Evolutionary conservation across 257 asterid species (phyloP).

Genomic region (Mitragyna speciosa): DNA sequence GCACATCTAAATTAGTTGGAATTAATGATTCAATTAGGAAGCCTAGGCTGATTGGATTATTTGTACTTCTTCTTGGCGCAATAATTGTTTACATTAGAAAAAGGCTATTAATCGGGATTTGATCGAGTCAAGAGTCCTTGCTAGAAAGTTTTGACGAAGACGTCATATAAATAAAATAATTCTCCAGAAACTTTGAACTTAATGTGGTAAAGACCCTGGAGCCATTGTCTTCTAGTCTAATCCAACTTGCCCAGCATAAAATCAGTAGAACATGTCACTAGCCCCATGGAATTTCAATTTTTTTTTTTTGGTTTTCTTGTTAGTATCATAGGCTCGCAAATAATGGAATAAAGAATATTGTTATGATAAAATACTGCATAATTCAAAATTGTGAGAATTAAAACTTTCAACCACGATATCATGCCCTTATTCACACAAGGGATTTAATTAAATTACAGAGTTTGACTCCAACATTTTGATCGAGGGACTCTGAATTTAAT

Average conservation of each 20-base stretch:
- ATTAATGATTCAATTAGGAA: neutral
- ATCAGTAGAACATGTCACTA: no score
- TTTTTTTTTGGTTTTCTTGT: no score
- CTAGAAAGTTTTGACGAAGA: neutral
- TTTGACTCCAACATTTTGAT: no score
- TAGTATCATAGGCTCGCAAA: no score
- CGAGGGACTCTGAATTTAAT: neutral
- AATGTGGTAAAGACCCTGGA: neutral
- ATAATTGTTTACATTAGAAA: neutral
- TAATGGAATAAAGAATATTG: no score
- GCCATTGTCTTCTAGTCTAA: neutral
- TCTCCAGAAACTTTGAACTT: neutral
- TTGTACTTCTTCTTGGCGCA: neutral
- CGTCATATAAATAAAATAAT: neutral
- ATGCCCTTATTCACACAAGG: no score
- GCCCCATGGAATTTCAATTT: no score
- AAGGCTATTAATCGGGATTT: neutral
- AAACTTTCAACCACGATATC: no score
- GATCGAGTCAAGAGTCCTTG: conserved; percentile 9
- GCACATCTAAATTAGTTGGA: neutral
- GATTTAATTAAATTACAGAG: neutral
- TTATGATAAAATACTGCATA: no score
- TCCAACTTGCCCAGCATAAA: neutral
- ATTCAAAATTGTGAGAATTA: no score
- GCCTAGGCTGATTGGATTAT: neutral